Percentiles rank a stretch among this genome's conserved stretches.
Conservation (phyloP, 192 early-diverging fungal species). For the Linnemannia hyalina region DNA sequence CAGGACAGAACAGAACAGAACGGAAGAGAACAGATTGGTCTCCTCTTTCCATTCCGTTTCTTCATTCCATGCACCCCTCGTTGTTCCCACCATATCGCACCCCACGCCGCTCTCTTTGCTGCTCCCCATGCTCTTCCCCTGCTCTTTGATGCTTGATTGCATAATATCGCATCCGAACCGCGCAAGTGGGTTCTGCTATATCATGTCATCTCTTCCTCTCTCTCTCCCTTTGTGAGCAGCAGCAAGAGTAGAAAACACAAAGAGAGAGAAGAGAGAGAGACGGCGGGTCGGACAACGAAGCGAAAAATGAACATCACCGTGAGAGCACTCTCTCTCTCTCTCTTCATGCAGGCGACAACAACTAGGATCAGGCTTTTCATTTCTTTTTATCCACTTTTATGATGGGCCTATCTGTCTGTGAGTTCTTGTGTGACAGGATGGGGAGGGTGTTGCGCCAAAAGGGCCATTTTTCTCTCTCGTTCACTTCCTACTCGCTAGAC, state of each 20-base stretch:
- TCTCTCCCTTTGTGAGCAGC: background rate
- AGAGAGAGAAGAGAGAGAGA: background rate
- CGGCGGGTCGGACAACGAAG: background rate
- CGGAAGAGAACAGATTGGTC: too few species aligned
- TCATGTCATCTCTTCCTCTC: too few species aligned
- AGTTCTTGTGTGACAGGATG: background rate
- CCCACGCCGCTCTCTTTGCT: background rate
- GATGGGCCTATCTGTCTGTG: too few species aligned
- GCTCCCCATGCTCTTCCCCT: background rate
- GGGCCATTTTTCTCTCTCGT: background rate
- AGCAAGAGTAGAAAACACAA: background rate
- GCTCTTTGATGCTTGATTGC: slow-evolving; percentile 1
- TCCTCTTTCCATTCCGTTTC: too few species aligned
- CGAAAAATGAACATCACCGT: too few species aligned
- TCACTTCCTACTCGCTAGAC: too few species aligned
- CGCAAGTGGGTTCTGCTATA: background rate
- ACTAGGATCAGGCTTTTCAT: too few species aligned
- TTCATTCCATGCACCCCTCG: background rate
- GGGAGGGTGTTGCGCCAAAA: background rate
- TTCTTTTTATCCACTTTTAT: too few species aligned
- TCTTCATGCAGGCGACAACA: background rate
- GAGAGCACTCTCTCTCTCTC: background rate
- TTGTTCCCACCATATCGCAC: background rate
- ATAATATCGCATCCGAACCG: slow-evolving; percentile 3
- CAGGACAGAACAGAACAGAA: background rate